Evolutionary conservation across 164 flowering plant genomes (phyloP).

Genomic region (Euptelea pleiosperma): DNA sequence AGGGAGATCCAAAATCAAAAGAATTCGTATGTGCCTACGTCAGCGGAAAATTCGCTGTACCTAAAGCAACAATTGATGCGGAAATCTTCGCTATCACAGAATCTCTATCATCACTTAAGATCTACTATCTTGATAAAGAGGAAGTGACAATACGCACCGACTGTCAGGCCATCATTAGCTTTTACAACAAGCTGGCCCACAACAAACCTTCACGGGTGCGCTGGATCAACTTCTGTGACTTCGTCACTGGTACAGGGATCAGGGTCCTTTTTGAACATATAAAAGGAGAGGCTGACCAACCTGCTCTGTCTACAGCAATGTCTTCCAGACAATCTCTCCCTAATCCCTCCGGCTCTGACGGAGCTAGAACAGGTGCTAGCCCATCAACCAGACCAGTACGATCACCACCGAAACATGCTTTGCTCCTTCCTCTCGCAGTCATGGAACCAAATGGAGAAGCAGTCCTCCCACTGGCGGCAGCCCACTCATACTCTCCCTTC

Average conservation of each 20-base stretch:
- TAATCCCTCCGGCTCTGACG: too few species aligned
- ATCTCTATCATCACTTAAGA: background rate
- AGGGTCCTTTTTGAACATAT: constrained; percentile 3
- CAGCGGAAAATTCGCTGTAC: background rate
- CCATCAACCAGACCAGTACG: too few species aligned
- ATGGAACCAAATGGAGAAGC: too few species aligned
- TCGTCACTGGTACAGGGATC: constrained; percentile 9
- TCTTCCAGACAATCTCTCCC: too few species aligned
- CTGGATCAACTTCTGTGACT: constrained; percentile 1
- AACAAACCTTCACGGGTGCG: constrained; percentile 4
- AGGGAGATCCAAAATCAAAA: background rate
- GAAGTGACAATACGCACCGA: constrained; percentile 6
- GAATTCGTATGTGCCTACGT: constrained; percentile 3
- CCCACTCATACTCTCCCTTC: too few species aligned
- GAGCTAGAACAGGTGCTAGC: too few species aligned
- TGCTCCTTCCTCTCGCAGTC: too few species aligned
- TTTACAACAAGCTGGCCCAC: background rate
- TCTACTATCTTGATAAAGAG: constrained; percentile 10
- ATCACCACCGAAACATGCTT: too few species aligned
- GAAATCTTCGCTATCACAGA: constrained; percentile 13
- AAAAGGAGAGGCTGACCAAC: background rate
- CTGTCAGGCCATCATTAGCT: too few species aligned
- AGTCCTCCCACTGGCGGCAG: too few species aligned
- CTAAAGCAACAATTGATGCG: constrained; percentile 11
- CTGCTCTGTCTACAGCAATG: too few species aligned